phyloP scores from a whole-genome alignment of 1,284 basidiomycete species.

The Pterulicium gracile region DNA sequence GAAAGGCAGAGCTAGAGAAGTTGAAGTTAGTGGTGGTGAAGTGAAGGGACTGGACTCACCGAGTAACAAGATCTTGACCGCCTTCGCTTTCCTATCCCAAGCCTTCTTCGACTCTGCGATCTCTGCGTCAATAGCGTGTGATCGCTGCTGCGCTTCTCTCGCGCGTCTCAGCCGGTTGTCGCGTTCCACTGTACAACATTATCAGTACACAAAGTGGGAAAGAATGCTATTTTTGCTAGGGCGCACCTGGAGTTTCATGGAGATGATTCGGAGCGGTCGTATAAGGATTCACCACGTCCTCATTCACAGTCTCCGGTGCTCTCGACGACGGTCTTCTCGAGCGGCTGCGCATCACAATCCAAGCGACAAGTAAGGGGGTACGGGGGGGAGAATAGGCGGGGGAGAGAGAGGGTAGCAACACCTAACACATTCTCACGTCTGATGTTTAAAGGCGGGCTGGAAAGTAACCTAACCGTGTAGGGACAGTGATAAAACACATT shows the following conservation, averaged over 20 bases:
- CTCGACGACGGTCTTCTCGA: not conserved
- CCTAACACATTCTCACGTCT: no score
- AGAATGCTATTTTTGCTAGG: no score
- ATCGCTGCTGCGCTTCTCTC: slow-evolving; percentile 33
- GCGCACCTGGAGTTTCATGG: not conserved
- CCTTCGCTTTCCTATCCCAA: slow-evolving; percentile 42
- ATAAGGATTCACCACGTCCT: no score
- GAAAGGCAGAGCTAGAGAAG: not conserved
- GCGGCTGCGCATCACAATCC: not conserved
- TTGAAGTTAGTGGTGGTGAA: not conserved
- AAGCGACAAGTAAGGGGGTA: no score
- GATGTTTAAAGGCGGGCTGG: no score
- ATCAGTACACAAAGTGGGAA: not conserved
- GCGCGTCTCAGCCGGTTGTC: slow-evolving; percentile 25
- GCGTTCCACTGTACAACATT: slow-evolving; percentile 19
- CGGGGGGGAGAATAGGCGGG: no score
- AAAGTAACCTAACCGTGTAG: no score
- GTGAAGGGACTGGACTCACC: slow-evolving; percentile 28
- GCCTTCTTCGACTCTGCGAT: slow-evolving; percentile 39
- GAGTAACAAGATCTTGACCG: slow-evolving; percentile 52
- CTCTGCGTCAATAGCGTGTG: slow-evolving; percentile 45
- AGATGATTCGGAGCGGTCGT: not conserved
- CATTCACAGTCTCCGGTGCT: not conserved
- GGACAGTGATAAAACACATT: no score
- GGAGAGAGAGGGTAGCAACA: no score